phyloP scores from a whole-genome alignment of 306 rosid species.

The Begonia fuchsioides region DNA sequence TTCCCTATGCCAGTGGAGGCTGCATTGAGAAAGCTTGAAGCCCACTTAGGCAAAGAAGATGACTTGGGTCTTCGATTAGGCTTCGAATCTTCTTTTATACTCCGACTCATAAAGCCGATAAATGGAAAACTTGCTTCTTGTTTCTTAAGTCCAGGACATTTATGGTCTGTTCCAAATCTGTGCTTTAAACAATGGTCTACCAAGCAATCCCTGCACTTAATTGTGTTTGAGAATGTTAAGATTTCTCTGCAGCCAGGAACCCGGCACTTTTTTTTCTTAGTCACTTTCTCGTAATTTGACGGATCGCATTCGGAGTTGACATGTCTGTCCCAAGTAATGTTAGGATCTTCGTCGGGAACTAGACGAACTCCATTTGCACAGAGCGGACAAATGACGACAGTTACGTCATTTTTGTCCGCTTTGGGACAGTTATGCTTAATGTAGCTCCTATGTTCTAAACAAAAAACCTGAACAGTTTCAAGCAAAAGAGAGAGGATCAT shows the following conservation, averaged over 20 bases:
- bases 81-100: constrained; percentile 28
- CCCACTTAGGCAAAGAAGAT: constrained; percentile 43
- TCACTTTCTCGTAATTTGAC: constrained; percentile 55
- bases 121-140: constrained; percentile 47
- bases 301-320: constrained; percentile 79
- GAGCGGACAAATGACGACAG: constrained; percentile 77
- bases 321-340: constrained; percentile 70
- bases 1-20: constrained; percentile 59
- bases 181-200: constrained; percentile 81
- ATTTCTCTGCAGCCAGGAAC: constrained; percentile 51
- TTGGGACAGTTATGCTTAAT: constrained; percentile 52
- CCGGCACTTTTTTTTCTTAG: constrained; percentile 72
- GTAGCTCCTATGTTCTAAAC: constrained; percentile 81
- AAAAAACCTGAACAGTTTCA: constrained; percentile 37
- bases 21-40: constrained; percentile 34
- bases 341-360: constrained; percentile 66
- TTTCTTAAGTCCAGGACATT: constrained; percentile 61
- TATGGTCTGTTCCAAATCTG: constrained; percentile 65
- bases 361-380: constrained; percentile 74
- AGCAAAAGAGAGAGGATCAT: not conserved
- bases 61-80: constrained; percentile 19
- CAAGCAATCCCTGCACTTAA: constrained; percentile 72
- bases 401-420: constrained; percentile 40
- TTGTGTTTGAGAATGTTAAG: constrained; percentile 76
- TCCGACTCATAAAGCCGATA: constrained; percentile 32